Percentiles rank a stretch among this genome's conserved stretches.
phyloP scores from a whole-genome alignment of 2,329 filamentous ascomycete genomes.

The Chaetomiaceae sp. region DNA sequence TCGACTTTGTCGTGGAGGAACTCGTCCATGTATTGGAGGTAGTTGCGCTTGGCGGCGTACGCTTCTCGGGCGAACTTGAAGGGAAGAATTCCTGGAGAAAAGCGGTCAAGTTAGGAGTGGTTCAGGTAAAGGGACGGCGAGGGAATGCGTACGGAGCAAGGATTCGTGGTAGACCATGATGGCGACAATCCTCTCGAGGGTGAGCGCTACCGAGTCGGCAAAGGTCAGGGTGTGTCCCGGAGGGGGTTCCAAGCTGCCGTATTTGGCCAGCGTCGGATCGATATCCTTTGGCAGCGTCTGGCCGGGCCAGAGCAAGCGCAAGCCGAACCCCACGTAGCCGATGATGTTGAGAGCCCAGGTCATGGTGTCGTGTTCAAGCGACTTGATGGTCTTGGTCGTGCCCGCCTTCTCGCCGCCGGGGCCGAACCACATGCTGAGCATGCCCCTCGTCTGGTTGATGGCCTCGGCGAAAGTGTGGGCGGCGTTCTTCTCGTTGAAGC shows the following conservation, averaged over 20 bases:
- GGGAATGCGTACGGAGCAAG: conserved; percentile 35
- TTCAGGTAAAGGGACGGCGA: too few species aligned
- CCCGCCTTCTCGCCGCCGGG: conserved; percentile 34
- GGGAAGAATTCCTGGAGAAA: conserved; percentile 40
- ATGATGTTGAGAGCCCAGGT: conserved; percentile 53
- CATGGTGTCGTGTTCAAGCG: conserved; percentile 63
- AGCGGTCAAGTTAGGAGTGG: conserved; percentile 42
- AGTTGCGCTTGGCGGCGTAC: conserved; percentile 56
- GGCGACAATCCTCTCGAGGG: conserved; percentile 60
- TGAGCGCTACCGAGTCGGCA: conserved; percentile 54
- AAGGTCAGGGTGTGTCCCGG: conserved; percentile 61
- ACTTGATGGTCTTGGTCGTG: conserved; percentile 48
- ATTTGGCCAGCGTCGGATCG: conserved; percentile 46
- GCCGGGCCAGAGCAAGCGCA: conserved; percentile 58
- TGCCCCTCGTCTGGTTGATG: conserved; percentile 57
- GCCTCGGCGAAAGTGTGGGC: conserved; percentile 58
- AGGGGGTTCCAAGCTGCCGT: conserved; percentile 42
- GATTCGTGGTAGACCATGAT: conserved; percentile 50
- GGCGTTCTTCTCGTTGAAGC: conserved; percentile 75
- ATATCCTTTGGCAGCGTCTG: conserved; percentile 45
- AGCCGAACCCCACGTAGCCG: conserved; percentile 67
- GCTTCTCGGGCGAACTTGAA: conserved; percentile 49
- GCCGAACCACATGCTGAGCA: conserved; percentile 56
- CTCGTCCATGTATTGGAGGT: conserved; percentile 65
- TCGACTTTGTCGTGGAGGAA: conserved; percentile 59